A percentile compares a stretch with the other conserved stretches of the same genome.
Conservation (phyloP, 441 rosid species). For the Hura crepitans region DNA sequence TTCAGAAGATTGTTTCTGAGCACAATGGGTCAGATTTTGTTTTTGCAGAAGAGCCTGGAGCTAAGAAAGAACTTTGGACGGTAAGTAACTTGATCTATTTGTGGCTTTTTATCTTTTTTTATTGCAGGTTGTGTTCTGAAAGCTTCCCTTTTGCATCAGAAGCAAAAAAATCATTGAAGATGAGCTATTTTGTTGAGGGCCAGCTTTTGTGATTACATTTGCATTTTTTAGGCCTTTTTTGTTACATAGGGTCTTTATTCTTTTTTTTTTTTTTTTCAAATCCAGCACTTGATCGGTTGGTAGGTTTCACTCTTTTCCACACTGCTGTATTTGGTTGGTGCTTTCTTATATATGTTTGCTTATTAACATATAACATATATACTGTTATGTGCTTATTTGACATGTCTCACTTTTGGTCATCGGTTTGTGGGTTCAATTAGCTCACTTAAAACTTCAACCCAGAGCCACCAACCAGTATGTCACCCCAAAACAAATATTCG, state of each 20-base stretch:
- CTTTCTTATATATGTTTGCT: background rate
- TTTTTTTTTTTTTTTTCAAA: background rate
- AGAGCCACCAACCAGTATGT: background rate
- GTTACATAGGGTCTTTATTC: background rate
- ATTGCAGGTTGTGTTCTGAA: background rate
- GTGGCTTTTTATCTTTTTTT: background rate
- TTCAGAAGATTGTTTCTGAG: conserved; percentile 76
- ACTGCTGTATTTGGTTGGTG: no score
- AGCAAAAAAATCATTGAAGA: background rate
- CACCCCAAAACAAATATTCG: background rate
- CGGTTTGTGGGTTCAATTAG: background rate
- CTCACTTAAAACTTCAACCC: conserved; percentile 1
- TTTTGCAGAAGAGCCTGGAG: conserved; percentile 75
- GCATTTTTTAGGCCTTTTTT: background rate
- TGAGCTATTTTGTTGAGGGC: background rate
- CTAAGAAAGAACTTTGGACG: conserved; percentile 93
- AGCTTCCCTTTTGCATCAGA: background rate
- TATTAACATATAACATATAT: background rate
- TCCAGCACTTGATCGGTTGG: background rate
- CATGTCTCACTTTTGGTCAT: background rate
- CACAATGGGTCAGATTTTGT: conserved; percentile 84
- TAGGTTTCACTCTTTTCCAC: background rate
- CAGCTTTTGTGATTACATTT: background rate
- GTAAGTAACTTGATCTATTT: conserved; percentile 33
- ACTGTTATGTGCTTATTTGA: no score